Evolutionary conservation across 495 filamentous ascomycete genomes (phyloP).

Genomic region (Penicillium pancosmium): DNA sequence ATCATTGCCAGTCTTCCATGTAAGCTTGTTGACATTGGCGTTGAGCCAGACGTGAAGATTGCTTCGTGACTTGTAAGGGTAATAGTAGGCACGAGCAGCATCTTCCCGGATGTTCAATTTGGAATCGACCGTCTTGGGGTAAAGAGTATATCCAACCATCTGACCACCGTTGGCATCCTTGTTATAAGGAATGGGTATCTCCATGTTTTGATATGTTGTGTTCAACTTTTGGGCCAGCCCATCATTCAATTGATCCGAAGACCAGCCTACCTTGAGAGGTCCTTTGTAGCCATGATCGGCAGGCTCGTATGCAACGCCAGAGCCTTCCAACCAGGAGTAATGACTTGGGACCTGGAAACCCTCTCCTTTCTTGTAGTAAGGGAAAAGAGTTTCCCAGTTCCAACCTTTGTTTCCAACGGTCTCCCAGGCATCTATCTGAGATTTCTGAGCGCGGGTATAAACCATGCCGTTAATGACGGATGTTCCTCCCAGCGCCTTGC

Average conservation of each 20-base stretch:
- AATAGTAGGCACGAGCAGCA: conserved; percentile 29
- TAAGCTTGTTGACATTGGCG: conserved; percentile 25
- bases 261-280: conserved; percentile 32
- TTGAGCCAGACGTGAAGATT: conserved; percentile 29
- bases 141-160: conserved; percentile 27
- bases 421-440: conserved; percentile 34
- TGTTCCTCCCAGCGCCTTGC: conserved; percentile 56
- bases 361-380: conserved; percentile 34
- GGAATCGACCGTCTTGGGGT: conserved; percentile 25
- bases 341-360: conserved; percentile 19
- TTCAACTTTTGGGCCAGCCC: conserved; percentile 26
- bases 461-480: conserved; percentile 54
- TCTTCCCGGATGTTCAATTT: conserved; percentile 29
- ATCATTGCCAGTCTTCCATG: conserved; percentile 22
- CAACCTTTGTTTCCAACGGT: conserved; percentile 32
- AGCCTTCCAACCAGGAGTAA: conserved; percentile 23
- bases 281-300: conserved; percentile 26
- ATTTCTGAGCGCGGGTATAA: conserved; percentile 25
- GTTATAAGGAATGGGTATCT: conserved; percentile 23
- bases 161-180: conserved; percentile 25
- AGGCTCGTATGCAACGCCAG: conserved; percentile 26
- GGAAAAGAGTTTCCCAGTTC: conserved; percentile 35
- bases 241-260: conserved; percentile 22
- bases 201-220: conserved; percentile 24
- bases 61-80: conserved; percentile 25